Evolutionary conservation across 768 basidiomycete species (phyloP).

Genomic region (Kwoniella bestiolae): DNA sequence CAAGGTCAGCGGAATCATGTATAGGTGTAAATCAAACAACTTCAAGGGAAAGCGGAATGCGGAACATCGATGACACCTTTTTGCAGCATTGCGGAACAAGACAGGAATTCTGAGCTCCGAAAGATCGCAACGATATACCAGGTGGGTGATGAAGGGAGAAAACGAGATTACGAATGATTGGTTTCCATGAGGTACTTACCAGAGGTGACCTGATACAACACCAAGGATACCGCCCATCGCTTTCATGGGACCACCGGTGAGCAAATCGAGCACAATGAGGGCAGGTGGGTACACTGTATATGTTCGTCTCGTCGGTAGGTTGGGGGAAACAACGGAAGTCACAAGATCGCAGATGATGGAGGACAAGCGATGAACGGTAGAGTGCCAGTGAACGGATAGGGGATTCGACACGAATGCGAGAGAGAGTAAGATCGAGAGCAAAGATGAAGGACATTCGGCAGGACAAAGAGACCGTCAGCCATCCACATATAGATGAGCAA

Average conservation of each 20-base stretch:
- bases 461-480: background rate
- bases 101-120: too few relatives aligned
- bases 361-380: background rate
- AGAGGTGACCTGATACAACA: slow-evolving; percentile 52
- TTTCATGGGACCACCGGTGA: slow-evolving; percentile 53
- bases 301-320: background rate
- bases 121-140: too few relatives aligned
- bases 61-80: too few relatives aligned
- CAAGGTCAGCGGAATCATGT: background rate
- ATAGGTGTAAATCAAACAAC: too few relatives aligned
- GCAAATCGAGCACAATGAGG: slow-evolving; percentile 49
- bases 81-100: too few relatives aligned
- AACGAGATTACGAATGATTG: too few relatives aligned
- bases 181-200: too few relatives aligned
- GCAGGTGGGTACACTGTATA: slow-evolving; percentile 53
- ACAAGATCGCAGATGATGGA: background rate
- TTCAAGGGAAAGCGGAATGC: too few relatives aligned
- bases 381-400: background rate
- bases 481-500: background rate
- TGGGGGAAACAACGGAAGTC: too few relatives aligned
- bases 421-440: too few relatives aligned
- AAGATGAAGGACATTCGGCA: background rate
- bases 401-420: background rate
- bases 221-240: slow-evolving; percentile 50
- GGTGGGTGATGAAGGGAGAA: background rate